phyloP scores from a whole-genome alignment of 2,329 filamentous ascomycete genomes.

The Purpureocillium takamizusanense region DNA sequence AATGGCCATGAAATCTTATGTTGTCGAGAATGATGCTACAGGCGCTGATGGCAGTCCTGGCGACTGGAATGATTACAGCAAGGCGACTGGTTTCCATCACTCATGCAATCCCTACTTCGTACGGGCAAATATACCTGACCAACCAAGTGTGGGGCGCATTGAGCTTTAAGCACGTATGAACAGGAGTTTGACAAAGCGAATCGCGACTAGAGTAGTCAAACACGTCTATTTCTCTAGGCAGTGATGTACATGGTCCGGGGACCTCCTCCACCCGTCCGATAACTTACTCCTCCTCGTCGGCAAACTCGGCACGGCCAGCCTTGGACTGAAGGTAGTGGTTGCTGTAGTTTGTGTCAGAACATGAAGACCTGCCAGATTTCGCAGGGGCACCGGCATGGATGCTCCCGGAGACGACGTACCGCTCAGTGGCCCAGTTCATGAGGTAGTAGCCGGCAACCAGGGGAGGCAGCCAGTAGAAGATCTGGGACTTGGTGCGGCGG shows the following conservation, averaged over 20 bases:
- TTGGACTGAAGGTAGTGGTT: slow-evolving; percentile 80
- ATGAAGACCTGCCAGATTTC: no score
- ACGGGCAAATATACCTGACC: no score
- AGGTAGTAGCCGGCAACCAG: slow-evolving; percentile 69
- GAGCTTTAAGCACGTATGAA: no score
- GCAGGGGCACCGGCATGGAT: no score
- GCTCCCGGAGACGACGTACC: slow-evolving; percentile 51
- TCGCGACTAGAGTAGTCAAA: slow-evolving; percentile 7
- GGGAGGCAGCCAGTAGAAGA: slow-evolving; percentile 81
- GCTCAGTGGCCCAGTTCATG: slow-evolving; percentile 86
- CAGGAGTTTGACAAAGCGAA: not conserved
- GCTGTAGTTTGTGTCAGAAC: slow-evolving; percentile 31
- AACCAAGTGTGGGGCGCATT: no score
- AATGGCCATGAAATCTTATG: no score
- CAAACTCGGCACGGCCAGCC: slow-evolving; percentile 53
- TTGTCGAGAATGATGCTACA: no score
- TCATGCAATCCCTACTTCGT: no score
- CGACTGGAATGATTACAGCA: no score
- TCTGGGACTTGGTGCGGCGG: slow-evolving; percentile 76
- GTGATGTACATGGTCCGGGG: slow-evolving; percentile 31
- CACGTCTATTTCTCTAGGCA: slow-evolving; percentile 27
- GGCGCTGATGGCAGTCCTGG: no score
- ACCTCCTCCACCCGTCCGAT: slow-evolving; percentile 11
- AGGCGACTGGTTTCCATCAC: no score
- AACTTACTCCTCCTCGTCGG: slow-evolving; percentile 34